Evolutionary conservation across 2,329 filamentous ascomycete genomes (phyloP).

Genomic region (Pseudogymnoascus sp.): DNA sequence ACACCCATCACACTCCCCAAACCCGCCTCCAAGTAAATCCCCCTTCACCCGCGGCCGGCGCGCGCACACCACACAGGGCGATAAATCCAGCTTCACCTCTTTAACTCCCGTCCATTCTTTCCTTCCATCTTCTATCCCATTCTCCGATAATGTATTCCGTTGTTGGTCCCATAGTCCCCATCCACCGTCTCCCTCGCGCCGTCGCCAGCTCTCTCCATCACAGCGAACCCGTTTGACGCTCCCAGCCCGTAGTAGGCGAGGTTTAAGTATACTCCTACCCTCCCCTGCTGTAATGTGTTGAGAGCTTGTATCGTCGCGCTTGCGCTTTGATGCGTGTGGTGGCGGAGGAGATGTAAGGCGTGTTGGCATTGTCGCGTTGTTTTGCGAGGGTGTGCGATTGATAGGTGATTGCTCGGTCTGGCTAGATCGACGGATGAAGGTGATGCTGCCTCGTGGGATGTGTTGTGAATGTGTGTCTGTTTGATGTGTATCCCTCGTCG

Average conservation of each 20-base stretch:
- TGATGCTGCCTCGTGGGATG: not conserved
- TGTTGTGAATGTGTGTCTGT: not conserved
- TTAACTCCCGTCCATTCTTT: not conserved
- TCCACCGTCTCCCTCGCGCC: not conserved
- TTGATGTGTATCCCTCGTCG: not conserved
- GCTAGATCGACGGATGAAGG: not conserved
- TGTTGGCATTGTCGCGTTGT: not conserved
- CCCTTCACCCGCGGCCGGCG: conserved; percentile 56
- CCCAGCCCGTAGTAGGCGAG: not conserved
- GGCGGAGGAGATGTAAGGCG: not conserved
- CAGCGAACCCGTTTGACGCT: not conserved
- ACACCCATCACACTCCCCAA: conserved; percentile 56
- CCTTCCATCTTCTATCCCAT: not conserved
- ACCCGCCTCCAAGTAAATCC: conserved; percentile 51
- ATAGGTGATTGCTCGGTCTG: not conserved
- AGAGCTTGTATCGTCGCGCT: not conserved
- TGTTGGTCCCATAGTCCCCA: not conserved
- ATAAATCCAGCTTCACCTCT: conserved; percentile 28
- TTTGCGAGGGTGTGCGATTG: not conserved
- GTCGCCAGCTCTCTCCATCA: not conserved
- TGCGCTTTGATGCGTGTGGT: not conserved
- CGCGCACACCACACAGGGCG: conserved; percentile 60
- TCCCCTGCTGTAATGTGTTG: not conserved
- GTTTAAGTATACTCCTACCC: not conserved
- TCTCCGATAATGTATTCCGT: not conserved